Evolutionary conservation across 768 basidiomycete genomes (phyloP).

Genomic region (Thelephora aurantiotincta): DNA sequence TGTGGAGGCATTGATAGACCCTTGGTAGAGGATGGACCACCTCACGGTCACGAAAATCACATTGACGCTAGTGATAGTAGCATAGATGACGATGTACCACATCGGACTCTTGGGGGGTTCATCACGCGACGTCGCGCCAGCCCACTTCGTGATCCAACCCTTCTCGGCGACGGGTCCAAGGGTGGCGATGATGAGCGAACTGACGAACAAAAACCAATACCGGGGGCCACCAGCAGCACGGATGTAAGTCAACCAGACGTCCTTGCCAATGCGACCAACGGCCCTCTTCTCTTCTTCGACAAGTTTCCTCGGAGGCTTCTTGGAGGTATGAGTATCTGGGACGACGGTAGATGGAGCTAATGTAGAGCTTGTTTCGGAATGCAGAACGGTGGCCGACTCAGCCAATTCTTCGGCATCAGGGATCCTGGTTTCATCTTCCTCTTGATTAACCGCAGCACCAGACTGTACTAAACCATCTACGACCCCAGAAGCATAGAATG

Average conservation of each 20-base stretch:
- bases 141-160: constrained; percentile 33
- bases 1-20: constrained; percentile 71
- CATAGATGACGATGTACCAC: constrained; percentile 65
- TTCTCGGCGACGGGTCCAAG: constrained; percentile 32
- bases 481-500: constrained; percentile 54
- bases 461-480: constrained; percentile 57
- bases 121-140: constrained; percentile 17
- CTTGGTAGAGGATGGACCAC: constrained; percentile 56
- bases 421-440: constrained; percentile 27
- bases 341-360: constrained; percentile 20
- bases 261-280: constrained; percentile 29
- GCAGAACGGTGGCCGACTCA: constrained; percentile 9
- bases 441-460: constrained; percentile 19
- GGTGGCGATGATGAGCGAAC: constrained; percentile 22
- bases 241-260: constrained; percentile 34
- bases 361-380: constrained; percentile 31
- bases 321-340: constrained; percentile 17
- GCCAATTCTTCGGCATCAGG: constrained; percentile 20
- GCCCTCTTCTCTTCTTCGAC: constrained; percentile 52
- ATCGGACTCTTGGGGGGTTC: constrained; percentile 15
- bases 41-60: constrained; percentile 43
- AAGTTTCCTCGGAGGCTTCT: constrained; percentile 61
- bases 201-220: constrained; percentile 25
- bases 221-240: constrained; percentile 21
- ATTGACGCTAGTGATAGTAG: constrained; percentile 22